Evolutionary conservation across 805 yeast genomes (phyloP).

Genomic region (Barnettozyma sp.): DNA sequence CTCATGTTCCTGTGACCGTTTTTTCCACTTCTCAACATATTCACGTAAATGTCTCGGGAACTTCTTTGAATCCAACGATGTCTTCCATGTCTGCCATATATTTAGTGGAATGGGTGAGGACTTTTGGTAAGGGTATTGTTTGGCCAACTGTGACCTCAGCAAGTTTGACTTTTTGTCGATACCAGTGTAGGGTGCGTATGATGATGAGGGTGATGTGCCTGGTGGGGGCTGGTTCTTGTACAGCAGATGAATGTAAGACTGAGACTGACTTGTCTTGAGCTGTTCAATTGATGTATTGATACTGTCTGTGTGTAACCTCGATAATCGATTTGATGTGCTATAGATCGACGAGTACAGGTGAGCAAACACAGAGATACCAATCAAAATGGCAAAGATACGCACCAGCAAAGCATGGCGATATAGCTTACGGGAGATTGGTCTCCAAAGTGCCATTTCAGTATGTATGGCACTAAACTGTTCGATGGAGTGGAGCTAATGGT

Average conservation of each 20-base stretch:
- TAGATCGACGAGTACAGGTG: constrained; percentile 7
- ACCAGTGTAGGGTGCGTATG: neutral
- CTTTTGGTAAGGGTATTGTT: constrained; percentile 70
- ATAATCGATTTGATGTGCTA: constrained; percentile 1
- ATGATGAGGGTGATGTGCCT: neutral
- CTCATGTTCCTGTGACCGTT: constrained; percentile 41
- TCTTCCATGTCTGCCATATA: constrained; percentile 96
- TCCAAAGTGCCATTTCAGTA: neutral
- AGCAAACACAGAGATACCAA: neutral
- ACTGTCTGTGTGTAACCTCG: neutral
- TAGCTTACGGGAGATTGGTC: constrained; percentile 1
- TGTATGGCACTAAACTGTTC: neutral
- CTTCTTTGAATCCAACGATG: constrained; percentile 39
- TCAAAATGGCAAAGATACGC: neutral
- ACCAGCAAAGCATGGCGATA: constrained; percentile 2
- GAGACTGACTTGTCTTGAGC: neutral
- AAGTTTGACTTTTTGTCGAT: neutral
- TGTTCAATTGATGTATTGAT: neutral
- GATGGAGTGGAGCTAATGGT: too few species aligned
- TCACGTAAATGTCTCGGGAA: constrained; percentile 32
- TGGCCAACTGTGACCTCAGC: constrained; percentile 44
- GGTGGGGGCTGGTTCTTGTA: neutral
- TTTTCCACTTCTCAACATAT: constrained; percentile 58
- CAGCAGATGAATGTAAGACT: constrained; percentile 1
- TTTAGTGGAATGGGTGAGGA: constrained; percentile 59